Evolutionary conservation across 176 grass and related monocot genomes (phyloP), one percentile per base, ranked within the genome.

Genomic region (Musa beccarii): DNA sequence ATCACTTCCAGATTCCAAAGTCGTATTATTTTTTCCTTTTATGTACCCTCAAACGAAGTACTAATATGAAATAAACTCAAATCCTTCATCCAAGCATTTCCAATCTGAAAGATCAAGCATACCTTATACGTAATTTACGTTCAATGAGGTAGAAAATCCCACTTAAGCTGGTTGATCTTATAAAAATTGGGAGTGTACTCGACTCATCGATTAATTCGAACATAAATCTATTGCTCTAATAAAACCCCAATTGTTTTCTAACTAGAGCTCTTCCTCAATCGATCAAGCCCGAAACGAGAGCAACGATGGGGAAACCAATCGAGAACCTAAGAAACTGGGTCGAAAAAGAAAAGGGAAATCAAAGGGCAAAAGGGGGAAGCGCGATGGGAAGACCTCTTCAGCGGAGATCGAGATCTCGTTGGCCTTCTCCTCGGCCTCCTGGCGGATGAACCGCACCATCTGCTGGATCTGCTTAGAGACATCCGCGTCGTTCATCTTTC

Each of bases 371-470:
- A 22, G 51, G 1, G 4, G 20, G 2, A 6, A 28, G 23, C 63
- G 15, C 21, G 24, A 51, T 24, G 54, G 66, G 65, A 55, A 70
- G 2, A 98, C 94, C 94, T 98, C 94, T 84, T 98, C 94, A 49
- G 94, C 90, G 26, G 94, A 91, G 80, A 93, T 88, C 72, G 94
- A 93, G 88, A 98, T 98, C 88, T 98, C 94, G 88, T 84, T 89
- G 80, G 94, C 88, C 88, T 98, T 98, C 88, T 98, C 94, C 62
- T 98, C 94, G 19, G 94, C 94, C 82, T 98, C 94, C 86, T 98
- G 94, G 88, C 65, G 90, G 88, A 98, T 98, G 90, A 98, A 98
- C 75, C 90, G 88, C 86, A 87, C 90, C 94, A 98, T 98, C 94
- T 98, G 94, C 86, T 80, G 94, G 86, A 98, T 98, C 90, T 98